These are phyloP conservation scores for Mycena rebaudengoi DNA, from an alignment of 768 basidiomycete species.

Conservation along the genomic window DNA sequence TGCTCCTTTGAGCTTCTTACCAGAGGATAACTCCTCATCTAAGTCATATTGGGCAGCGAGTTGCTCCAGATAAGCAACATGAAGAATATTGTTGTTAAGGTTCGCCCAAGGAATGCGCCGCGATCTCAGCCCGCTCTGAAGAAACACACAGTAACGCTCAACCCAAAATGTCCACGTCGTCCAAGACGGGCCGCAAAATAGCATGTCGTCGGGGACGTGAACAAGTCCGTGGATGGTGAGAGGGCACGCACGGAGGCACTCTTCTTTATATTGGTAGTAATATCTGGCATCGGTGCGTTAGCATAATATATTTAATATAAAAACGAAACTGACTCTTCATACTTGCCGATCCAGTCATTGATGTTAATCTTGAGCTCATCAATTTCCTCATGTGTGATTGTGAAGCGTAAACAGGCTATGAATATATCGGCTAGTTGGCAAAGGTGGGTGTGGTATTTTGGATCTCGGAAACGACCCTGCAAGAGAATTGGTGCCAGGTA, in stretches of 20 bases:
- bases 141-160: conserved; percentile 34
- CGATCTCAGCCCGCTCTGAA: conserved; percentile 24
- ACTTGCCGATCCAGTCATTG: conserved; percentile 44
- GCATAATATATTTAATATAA: too few species aligned
- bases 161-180: conserved; percentile 35
- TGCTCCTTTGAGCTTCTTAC: not conserved
- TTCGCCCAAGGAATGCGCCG: conserved; percentile 26
- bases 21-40: conserved; percentile 16
- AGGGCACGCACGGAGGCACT: conserved; percentile 26
- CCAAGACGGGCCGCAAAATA: conserved; percentile 31
- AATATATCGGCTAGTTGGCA: conserved; percentile 44
- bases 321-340: conserved; percentile 42
- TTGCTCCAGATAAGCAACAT: conserved; percentile 36
- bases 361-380: conserved; percentile 36
- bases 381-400: conserved; percentile 36
- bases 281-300: conserved; percentile 1
- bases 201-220: conserved; percentile 32
- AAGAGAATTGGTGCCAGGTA: conserved; percentile 48
- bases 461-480: conserved; percentile 31
- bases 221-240: conserved; percentile 32
- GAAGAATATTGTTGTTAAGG: conserved; percentile 11
- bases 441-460: conserved; percentile 49
- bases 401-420: conserved; percentile 42
- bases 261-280: conserved; percentile 42
- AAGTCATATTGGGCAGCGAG: conserved; percentile 36